Evolutionary conservation across 208 protist species (phyloP), one percentile per base, ranked within the genome.

Genomic region (Acanthamoeba sp.): DNA sequence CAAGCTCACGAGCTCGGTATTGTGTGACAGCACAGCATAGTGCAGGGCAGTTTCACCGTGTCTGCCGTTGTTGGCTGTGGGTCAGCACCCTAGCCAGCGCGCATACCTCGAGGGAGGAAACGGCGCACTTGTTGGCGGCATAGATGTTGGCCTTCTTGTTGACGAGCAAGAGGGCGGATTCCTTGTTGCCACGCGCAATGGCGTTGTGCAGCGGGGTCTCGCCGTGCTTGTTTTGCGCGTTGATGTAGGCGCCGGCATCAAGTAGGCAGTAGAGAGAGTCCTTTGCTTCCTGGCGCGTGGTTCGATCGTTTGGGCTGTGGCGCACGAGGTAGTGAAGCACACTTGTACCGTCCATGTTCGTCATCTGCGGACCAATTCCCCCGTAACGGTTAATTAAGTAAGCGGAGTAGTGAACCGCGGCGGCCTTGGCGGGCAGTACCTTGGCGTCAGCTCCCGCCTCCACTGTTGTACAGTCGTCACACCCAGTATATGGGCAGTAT

Each of bases 281-380:
- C 12, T 55, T n/a, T 12, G 27, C 40, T 18, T 73, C 64, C 34
- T 40, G 27, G n/a, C n/a, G n/a, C n/a, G n/a, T n/a, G n/a, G n/a
- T n/a, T n/a, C n/a, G n/a, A n/a, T n/a, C n/a, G n/a, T n/a, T 73
- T 18, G 76, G 76, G 5, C 10, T 36, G 40, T 55, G 38, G 18
- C 76, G 38, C 76, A 85, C 76, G 7, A 85, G 45, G 76, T 85
- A 85, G n/a, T 85, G 76, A 3, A 85, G 45, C 42, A 57, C 42
- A 7, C 22, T 55, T 7, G 76, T 85, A 2, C 76, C 76, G 29
- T 85, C 76, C n/a, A 36, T n/a, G 76, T 85, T 85, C 29, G 64
- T 73, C 64, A 73, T 32, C 64, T 73, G 64, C 64, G 45, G 9
- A 50, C 45, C 45, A 50, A 50, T 12, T 16, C 45, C 45, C 45